Evolutionary conservation across 176 grass and related monocot species (phyloP), one percentile per base, ranked within the genome.

Genomic region (barley (Hordeum vulgare)): DNA sequence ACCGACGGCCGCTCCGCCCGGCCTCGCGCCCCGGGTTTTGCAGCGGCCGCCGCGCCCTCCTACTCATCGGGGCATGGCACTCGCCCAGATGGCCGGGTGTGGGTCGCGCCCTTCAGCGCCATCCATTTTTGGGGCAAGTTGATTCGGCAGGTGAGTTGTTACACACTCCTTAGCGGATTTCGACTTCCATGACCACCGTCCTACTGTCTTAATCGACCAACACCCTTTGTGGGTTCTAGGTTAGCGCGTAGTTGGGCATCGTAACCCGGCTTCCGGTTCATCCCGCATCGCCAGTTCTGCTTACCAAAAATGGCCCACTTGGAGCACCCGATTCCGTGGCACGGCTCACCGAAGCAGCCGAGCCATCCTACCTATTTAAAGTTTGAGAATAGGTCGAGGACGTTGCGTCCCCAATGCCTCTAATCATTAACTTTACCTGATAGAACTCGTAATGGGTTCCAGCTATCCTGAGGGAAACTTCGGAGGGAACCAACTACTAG

Each of bases 401-500:
- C 37, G 15, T 45, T 79, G 37, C 83, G 84, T 84, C 92, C 92
- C 83, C 86, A 63, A 94, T 91, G 83, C 92, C 92, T 91, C 89
- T 94, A 94, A 86, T 91, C 86, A 94, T 94, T 94, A 75, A 86
- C 92, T 91, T 94, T 89, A 91, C 89, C 86, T 18, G 85, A 94
- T 90, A 90, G 79, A 94, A 90, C 85, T 90, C 84, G 70, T 86
- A n/a, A 39, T 65, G 66, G 76, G 90, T 86, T 83, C 90, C 76
- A 87, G 80, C 90, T 89, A 93, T 93, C 87, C 87, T 90, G 81
- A 93, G 90, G 87, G 90, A 89, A 92, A 92, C 90, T 87, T 92
- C 84, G 80, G 81, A 91, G 89, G 89, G 85, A 91, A 91, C 84
- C 75, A 90, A 75, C 84, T 87, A 90, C 84, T 86, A 86, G 88